These are phyloP conservation scores for Globisporangium polare DNA, from an alignment of 352 stramenopile genomes.

Conservation along the genomic window DNA sequence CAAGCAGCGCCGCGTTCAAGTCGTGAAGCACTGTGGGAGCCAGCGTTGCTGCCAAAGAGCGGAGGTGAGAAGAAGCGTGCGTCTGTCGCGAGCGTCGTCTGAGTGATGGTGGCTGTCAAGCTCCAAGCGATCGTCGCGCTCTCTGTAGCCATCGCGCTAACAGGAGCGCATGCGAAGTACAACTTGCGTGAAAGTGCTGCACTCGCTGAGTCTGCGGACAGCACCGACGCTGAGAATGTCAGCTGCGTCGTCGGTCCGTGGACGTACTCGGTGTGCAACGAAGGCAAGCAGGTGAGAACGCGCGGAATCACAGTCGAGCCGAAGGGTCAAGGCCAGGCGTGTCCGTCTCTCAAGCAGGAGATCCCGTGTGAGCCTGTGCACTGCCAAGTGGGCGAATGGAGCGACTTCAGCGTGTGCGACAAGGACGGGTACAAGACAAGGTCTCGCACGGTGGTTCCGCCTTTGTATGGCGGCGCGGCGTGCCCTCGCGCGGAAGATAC, in stretches of 20 bases:
- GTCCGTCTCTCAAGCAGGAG: conserved; percentile 22
- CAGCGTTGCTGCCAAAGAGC: neutral
- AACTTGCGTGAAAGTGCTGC: neutral
- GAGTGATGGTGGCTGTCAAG: neutral
- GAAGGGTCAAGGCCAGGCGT: neutral
- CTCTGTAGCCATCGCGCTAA: neutral
- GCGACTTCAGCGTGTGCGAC: conserved; percentile 31
- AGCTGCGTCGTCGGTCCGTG: neutral
- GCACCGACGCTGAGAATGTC: neutral
- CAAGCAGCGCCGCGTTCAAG: neutral
- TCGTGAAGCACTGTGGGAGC: neutral
- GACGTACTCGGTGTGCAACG: neutral
- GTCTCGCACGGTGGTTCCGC: neutral
- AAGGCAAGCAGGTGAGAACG: neutral
- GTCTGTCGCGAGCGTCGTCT: neutral
- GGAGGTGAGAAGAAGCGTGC: neutral
- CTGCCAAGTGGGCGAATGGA: conserved; percentile 41
- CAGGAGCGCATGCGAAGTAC: neutral
- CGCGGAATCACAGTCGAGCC: neutral
- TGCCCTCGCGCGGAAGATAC: neutral
- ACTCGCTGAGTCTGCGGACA: neutral
- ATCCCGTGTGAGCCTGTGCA: conserved; percentile 40
- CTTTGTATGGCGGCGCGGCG: neutral
- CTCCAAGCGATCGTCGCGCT: neutral
- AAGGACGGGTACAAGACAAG: neutral